Evolutionary conservation across 140 eudicot genomes (phyloP), one percentile per base, ranked within the genome.

Genomic region (Bidens hawaiensis): DNA sequence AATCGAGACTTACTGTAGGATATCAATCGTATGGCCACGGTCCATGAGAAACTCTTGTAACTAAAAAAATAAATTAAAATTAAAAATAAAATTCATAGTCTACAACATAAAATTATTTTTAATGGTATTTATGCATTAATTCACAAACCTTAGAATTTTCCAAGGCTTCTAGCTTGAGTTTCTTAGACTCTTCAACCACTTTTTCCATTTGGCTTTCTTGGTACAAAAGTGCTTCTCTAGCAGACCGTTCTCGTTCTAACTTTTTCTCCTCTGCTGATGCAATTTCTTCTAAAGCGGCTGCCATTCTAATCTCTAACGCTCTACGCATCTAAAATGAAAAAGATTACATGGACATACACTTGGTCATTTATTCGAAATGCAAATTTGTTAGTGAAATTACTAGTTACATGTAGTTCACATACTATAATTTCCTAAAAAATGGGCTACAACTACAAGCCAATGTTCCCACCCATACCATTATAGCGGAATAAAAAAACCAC

Each of bases 41-140:
- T 87, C 96, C 82, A 82, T 65, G 21, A 90, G 91, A 38, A 87
- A 84, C 10, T 84, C 91, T 56, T 79, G 83, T 68, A 90, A 73
- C 98, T 90, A 76, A 21, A 80, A 61, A 3, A 42, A 10, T 51
- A 38, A 45, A 16, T 7, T 9, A 15, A 11, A 13, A 11, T n/a
- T n/a, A n/a, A n/a, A n/a, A n/a, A n/a, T n/a, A n/a, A 16, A 5
- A 34, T 70, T 70, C 38, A 49, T 26, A 46, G 18, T 24, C 26
- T 22, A 53, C 62, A n/a, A 12, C 11, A n/a, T 2, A 23, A 4
- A 11, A 5, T 12, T 51, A 51, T 49, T 8, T 4, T 1, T 0
- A 36, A 7, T 25, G 26, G 36, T 24, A 9, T 21, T 5, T 9
- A 14, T 38, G 58, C 54, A 43, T 17, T 70, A 1, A 48, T 2